Evolutionary conservation across 2,329 filamentous ascomycete species (phyloP), one percentile per base, ranked within the genome.

Genomic region (Mycosphaerella sp.): DNA sequence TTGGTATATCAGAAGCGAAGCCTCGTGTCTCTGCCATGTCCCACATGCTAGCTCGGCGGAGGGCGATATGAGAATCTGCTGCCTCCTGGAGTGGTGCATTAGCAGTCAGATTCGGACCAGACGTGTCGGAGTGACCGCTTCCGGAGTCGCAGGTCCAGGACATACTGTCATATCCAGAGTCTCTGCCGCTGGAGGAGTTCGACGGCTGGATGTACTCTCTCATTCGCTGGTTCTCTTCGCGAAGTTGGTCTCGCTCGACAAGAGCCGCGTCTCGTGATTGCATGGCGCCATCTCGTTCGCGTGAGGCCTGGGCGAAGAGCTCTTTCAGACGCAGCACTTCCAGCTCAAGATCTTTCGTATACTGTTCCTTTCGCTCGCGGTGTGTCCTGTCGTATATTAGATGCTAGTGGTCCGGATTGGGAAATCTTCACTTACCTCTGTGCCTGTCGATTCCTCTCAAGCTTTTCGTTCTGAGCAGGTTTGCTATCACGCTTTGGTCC

Each of bases 291-390:
- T 60, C 56, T 36, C 58, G 53, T 35, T 60, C 58, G 30, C 52
- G 54, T n/a, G 54, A 14, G 13, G 54, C 44, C 6, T 49, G 47
- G 9, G 49, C 41, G 30, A 54, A 60, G 30, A 60, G 52, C 34
- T 60, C 58, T 27, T 59, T 58, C 13, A 58, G 47, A 6, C 58
- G 54, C 43, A 56, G 46, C 17, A 60, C 52, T 41, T 60, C 58
- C 13, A 57, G 40, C 34, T 60, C 58, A 13, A 60, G 50, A 10
- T 58, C 58, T 39, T 60, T 60, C 7, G 58, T 60, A 41, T 60
- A 60, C 40, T 59, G 53, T 43, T 60, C 58, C 44, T 60, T 60
- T 12, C 58, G 52, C 42, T 60, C 58, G 25, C 58, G 56, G 25
- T 60, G 58, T 16, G 56, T 57, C 47, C 58, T 60, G 43, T 1